Percentiles rank a stretch among this genome's conserved stretches.
Conservation (phyloP, 2,329 filamentous ascomycete genomes). For the Alternaria gaisen region DNA sequence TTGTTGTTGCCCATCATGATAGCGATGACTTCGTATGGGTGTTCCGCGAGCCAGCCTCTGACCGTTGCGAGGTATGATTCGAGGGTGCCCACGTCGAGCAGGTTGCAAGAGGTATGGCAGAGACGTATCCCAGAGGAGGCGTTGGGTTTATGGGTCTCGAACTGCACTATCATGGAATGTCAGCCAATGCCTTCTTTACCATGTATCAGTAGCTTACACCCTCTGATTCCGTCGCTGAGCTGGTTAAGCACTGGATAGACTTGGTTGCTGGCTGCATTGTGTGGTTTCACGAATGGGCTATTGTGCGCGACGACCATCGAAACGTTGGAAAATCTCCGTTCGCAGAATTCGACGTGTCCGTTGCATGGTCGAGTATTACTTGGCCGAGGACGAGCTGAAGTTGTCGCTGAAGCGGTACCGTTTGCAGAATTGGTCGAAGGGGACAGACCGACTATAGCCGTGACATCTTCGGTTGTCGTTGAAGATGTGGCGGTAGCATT, state of each 20-base stretch:
- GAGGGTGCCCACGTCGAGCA: slow-evolving; percentile 83
- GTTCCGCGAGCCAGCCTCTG: slow-evolving; percentile 72
- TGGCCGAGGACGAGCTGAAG: slow-evolving; percentile 20
- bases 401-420: slow-evolving; percentile 19
- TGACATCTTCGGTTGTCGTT: slow-evolving; percentile 22
- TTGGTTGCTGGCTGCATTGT: slow-evolving; percentile 49
- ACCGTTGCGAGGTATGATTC: slow-evolving; percentile 76
- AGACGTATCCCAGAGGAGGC: slow-evolving; percentile 67
- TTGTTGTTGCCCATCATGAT: slow-evolving; percentile 84
- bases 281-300: slow-evolving; percentile 41
- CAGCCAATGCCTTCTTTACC: background rate
- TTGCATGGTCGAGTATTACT: slow-evolving; percentile 47
- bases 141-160: slow-evolving; percentile 66
- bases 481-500: slow-evolving; percentile 25
- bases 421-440: slow-evolving; percentile 20
- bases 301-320: slow-evolving; percentile 51
- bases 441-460: slow-evolving; percentile 29
- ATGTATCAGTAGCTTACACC: slow-evolving; percentile 32
- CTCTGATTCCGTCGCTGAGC: slow-evolving; percentile 48
- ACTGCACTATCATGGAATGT: slow-evolving; percentile 60
- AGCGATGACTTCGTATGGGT: slow-evolving; percentile 89
- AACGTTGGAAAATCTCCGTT: slow-evolving; percentile 45
- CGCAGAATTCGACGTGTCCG: slow-evolving; percentile 47
- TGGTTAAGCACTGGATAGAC: slow-evolving; percentile 38
- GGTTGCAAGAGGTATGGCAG: slow-evolving; percentile 84